Percentiles rank a stretch among this genome's conserved stretches.
These are phyloP conservation scores for Parsonsia alboflavescens DNA, from an alignment of 257 asterid species.

Conservation along the genomic window DNA sequence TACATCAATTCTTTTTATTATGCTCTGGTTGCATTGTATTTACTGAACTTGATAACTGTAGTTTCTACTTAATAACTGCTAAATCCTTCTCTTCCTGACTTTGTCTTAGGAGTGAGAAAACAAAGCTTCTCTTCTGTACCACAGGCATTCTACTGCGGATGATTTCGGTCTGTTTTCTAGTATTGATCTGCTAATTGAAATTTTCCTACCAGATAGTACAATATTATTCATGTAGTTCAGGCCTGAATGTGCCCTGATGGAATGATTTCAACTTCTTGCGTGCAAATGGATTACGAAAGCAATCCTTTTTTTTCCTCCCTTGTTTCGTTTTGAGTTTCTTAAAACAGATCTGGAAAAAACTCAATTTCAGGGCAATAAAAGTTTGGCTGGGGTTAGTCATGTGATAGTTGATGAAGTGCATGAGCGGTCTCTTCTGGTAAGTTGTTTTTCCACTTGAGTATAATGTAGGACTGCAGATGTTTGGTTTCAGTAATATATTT, in stretches of 20 bases:
- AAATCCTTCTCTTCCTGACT: constrained; percentile 13
- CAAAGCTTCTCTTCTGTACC: constrained; percentile 95
- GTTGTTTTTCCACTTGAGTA: constrained; percentile 23
- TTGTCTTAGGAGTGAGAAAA: constrained; percentile 65
- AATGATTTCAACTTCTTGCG: background rate
- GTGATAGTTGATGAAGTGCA: constrained; percentile 98
- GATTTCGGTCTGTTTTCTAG: constrained; percentile 64
- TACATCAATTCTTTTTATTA: background rate
- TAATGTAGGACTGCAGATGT: background rate
- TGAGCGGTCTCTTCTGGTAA: constrained; percentile 96
- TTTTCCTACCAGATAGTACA: background rate
- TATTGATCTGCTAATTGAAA: background rate
- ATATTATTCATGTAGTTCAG: background rate
- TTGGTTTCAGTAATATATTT: background rate
- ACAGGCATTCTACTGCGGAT: constrained; percentile 97
- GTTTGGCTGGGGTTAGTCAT: constrained; percentile 77
- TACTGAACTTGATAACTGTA: background rate
- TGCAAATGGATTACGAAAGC: background rate
- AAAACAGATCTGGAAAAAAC: background rate
- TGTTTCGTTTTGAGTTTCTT: constrained; percentile 3
- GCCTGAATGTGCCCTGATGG: background rate
- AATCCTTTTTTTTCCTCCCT: constrained; percentile 10
- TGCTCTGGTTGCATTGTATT: background rate
- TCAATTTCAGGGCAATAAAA: constrained; percentile 71
- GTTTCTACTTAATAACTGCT: background rate